phyloP scores from a whole-genome alignment of 202 grass and related monocot species.

The Panicum hallii region DNA sequence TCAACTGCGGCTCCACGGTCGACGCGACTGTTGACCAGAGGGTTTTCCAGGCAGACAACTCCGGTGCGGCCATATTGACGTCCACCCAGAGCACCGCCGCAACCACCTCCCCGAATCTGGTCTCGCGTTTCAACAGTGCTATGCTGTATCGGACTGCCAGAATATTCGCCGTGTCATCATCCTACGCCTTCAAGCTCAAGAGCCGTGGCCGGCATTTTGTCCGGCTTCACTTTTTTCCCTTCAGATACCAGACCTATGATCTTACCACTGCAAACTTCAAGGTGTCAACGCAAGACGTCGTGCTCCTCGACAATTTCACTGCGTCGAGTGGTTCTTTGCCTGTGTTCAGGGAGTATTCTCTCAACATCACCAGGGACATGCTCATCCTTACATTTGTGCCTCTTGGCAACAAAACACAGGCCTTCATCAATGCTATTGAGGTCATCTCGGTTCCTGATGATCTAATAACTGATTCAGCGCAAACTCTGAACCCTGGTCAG shows the following conservation, averaged over 20 bases:
- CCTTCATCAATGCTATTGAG: conserved; percentile 86
- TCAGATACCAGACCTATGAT: conserved; percentile 70
- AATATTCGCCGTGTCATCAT: conserved; percentile 52
- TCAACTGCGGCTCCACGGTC: conserved; percentile 72
- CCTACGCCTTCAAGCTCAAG: conserved; percentile 71
- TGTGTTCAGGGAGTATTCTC: conserved; percentile 68
- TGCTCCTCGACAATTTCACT: conserved; percentile 72
- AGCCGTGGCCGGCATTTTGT: conserved; percentile 79
- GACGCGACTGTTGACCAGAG: conserved; percentile 47
- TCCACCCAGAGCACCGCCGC: conserved; percentile 46
- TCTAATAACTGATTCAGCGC: conserved; percentile 55
- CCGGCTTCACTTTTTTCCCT: conserved; percentile 73
- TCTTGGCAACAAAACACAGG: conserved; percentile 37
- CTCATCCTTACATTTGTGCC: conserved; percentile 86
- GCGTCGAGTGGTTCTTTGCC: conserved; percentile 39
- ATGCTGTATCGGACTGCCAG: conserved; percentile 64
- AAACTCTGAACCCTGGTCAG: conserved; percentile 44
- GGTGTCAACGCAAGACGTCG: conserved; percentile 72
- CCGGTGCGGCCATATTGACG: conserved; percentile 44
- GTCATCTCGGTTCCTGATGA: conserved; percentile 78
- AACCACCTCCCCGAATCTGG: conserved; percentile 27
- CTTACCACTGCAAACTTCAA: conserved; percentile 62
- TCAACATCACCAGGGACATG: conserved; percentile 65
- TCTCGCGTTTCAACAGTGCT: conserved; percentile 37
- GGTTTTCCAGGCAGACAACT: conserved; percentile 65